Evolutionary conservation across 2,329 filamentous ascomycete genomes (phyloP).

Genomic region (Apiospora saccharicola): DNA sequence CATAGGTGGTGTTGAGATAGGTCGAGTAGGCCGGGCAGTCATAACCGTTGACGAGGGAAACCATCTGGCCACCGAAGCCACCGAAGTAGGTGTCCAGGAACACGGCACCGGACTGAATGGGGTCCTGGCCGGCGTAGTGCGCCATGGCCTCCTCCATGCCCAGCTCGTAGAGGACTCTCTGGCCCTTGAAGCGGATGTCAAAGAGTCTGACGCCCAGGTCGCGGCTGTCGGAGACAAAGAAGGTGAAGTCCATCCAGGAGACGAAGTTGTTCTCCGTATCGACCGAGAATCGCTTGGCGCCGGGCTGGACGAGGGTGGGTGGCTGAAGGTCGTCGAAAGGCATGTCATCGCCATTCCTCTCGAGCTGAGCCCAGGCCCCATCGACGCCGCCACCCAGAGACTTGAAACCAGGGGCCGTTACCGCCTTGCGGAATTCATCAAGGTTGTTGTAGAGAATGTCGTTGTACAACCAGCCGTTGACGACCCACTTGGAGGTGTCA

Average conservation of each 20-base stretch:
- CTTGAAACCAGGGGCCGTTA: conserved; percentile 50
- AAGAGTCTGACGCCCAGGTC: conserved; percentile 47
- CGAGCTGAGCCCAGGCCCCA: conserved; percentile 54
- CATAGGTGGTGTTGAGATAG: conserved; percentile 35
- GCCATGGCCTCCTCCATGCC: conserved; percentile 33
- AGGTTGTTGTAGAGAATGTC: conserved; percentile 59
- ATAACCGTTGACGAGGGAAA: conserved; percentile 39
- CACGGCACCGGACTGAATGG: conserved; percentile 33
- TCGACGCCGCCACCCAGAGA: conserved; percentile 56
- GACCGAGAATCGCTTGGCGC: conserved; percentile 50
- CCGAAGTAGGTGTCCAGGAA: conserved; percentile 44
- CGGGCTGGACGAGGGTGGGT: conserved; percentile 47
- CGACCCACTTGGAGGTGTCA: conserved; percentile 57
- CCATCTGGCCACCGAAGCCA: conserved; percentile 40
- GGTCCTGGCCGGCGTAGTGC: conserved; percentile 43
- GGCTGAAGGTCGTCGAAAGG: conserved; percentile 47
- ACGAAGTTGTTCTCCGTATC: conserved; percentile 50
- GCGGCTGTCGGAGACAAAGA: conserved; percentile 46
- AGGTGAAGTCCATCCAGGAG: conserved; percentile 52
- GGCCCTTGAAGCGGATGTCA: conserved; percentile 49
- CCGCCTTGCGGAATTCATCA: conserved; percentile 55
- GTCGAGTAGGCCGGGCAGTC: conserved; percentile 40
- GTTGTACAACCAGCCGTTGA: conserved; percentile 63
- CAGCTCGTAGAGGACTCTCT: conserved; percentile 49
- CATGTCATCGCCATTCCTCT: conserved; percentile 47